Conservation (phyloP, 2,329 filamentous ascomycete species). For the Fusarium hostae region DNA sequence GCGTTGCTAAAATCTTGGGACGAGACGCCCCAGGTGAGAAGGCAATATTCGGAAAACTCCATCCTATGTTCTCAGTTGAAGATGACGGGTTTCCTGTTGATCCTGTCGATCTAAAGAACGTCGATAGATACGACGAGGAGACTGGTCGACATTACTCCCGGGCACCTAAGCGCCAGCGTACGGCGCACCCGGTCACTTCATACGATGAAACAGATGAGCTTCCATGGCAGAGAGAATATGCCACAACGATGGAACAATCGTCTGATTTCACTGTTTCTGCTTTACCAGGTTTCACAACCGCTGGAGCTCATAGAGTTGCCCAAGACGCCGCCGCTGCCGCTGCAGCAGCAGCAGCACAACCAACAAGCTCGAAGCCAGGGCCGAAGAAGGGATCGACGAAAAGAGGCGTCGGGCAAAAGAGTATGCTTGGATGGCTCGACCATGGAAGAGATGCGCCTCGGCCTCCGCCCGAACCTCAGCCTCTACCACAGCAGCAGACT, state of each 20-base stretch:
- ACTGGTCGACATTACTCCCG: conserved; percentile 32
- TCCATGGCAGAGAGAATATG: conserved; percentile 58
- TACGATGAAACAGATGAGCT: conserved; percentile 43
- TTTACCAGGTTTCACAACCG: conserved; percentile 70
- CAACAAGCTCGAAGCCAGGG: conserved; percentile 27
- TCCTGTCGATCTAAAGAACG: conserved; percentile 58
- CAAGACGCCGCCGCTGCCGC: conserved; percentile 43
- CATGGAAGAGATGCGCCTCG: conserved; percentile 34
- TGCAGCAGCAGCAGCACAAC: conserved; percentile 30
- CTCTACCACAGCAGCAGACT: conserved; percentile 25
- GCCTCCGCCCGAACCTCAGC: conserved; percentile 17
- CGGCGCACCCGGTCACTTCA: conserved; percentile 22
- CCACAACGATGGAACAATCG: conserved; percentile 71
- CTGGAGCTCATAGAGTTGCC: conserved; percentile 63
- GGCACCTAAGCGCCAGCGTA: conserved; percentile 48
- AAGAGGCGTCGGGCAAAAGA: conserved; percentile 54
- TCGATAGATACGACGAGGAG: conserved; percentile 35
- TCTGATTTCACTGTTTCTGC: conserved; percentile 68
- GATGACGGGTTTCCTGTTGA: conserved; percentile 77
- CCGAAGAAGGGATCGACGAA: conserved; percentile 46
- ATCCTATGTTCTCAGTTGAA: conserved; percentile 66
- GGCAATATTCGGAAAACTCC: conserved; percentile 63
- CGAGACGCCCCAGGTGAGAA: conserved; percentile 68
- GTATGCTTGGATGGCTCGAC: conserved; percentile 55
- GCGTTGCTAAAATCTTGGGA: conserved; percentile 77